Evolutionary conservation across 106 monocot species (phyloP).

Genomic region (Agapanthus africanus): DNA sequence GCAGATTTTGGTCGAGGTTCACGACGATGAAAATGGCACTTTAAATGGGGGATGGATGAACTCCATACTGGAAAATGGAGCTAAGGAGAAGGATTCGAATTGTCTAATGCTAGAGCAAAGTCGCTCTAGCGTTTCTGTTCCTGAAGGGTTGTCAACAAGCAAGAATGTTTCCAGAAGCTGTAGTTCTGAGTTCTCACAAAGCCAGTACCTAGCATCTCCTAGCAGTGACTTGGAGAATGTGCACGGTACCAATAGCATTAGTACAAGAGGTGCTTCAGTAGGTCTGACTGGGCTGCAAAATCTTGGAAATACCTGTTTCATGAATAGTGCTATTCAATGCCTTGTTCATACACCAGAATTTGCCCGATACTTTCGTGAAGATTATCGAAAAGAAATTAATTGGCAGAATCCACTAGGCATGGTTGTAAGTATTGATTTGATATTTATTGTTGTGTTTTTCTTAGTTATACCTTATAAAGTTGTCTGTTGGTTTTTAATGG

Average conservation of each 20-base stretch:
- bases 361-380: conserved; percentile 87
- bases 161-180: conserved; percentile 65
- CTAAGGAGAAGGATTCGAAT: conserved; percentile 48
- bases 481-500: too few relatives aligned
- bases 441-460: conserved; percentile 1
- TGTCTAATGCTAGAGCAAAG: conserved; percentile 43
- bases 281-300: conserved; percentile 90
- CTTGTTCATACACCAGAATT: conserved; percentile 98
- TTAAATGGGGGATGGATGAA: conserved; percentile 38
- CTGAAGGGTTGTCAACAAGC: conserved; percentile 54
- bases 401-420: conserved; percentile 95
- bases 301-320: conserved; percentile 99
- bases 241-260: conserved; percentile 35
- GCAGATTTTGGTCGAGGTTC: conserved; percentile 90
- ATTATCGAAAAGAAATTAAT: conserved; percentile 94
- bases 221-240: conserved; percentile 59
- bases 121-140: conserved; percentile 37
- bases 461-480: too few relatives aligned
- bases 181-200: conserved; percentile 60
- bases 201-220: conserved; percentile 45
- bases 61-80: conserved; percentile 79
- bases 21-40: conserved; percentile 43
- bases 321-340: conserved; percentile 98
- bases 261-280: conserved; percentile 56
- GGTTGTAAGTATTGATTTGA: conserved; percentile 70